Evolutionary conservation across 192 early-diverging fungal genomes (phyloP).

Genomic region (Mortierella claussenii): DNA sequence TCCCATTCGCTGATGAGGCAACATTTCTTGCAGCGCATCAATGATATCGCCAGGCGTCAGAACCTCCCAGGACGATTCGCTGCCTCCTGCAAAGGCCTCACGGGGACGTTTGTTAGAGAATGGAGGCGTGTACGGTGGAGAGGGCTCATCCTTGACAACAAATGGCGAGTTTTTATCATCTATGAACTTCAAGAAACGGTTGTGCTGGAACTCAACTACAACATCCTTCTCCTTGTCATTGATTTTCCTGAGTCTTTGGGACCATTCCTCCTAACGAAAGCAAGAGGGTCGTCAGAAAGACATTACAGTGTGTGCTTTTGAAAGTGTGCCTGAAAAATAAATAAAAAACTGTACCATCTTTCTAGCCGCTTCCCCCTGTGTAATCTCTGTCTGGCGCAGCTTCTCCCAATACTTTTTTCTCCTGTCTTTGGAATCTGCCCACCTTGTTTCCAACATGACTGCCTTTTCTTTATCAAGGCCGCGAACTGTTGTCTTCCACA

Average conservation of each 20-base stretch:
- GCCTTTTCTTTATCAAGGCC: slow-evolving; percentile 29
- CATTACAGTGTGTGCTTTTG: slow-evolving; percentile 7
- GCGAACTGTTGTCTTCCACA: slow-evolving; percentile 36
- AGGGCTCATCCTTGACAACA: slow-evolving; percentile 28
- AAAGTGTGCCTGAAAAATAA: too few relatives aligned
- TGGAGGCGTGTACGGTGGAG: slow-evolving; percentile 33
- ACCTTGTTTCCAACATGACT: slow-evolving; percentile 27
- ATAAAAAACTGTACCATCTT: slow-evolving; percentile 42
- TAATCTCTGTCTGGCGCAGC: slow-evolving; percentile 27
- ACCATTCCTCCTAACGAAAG: slow-evolving; percentile 26
- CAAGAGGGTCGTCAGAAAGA: slow-evolving; percentile 20
- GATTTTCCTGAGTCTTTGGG: slow-evolving; percentile 19
- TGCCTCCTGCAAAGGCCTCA: slow-evolving; percentile 34
- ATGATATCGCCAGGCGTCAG: slow-evolving; percentile 31
- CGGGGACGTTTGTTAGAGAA: slow-evolving; percentile 33
- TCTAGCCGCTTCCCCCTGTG: slow-evolving; percentile 28
- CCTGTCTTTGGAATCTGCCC: slow-evolving; percentile 27
- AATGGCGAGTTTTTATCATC: slow-evolving; percentile 35
- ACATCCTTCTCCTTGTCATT: slow-evolving; percentile 31
- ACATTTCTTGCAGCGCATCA: slow-evolving; percentile 39
- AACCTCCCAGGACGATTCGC: slow-evolving; percentile 44
- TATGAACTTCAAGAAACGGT: slow-evolving; percentile 22
- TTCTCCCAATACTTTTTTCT: slow-evolving; percentile 34
- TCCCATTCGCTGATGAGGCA: slow-evolving; percentile 31
- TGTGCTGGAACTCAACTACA: slow-evolving; percentile 34